Base-by-base conservation (phyloP, 1,284 basidiomycete genomes). In the Inonotus obliquus region DNA sequence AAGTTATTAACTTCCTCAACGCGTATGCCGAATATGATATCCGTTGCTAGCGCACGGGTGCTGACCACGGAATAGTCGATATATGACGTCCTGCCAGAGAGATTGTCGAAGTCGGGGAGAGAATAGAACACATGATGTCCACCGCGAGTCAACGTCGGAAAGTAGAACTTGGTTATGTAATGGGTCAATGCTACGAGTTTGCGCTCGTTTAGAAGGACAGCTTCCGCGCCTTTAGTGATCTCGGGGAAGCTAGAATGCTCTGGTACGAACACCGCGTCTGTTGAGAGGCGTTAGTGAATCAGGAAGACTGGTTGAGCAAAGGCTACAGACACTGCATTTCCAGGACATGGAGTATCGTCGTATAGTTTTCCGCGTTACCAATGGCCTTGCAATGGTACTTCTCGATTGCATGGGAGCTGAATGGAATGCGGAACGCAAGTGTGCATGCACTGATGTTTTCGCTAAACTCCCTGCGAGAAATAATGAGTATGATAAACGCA, bases 1-100 rank as follows among this genome's bases (percentile, higher is more conserved):
- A 70, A 70, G 13, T 60, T 63, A 65, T 75, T 74, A 66, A 75
- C 69, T 55, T 72, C 67, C 37, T 71, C 64, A 35, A 72, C 64
- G 41, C 65, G 48, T 38, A 73, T 60, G 54, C 70, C 71, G 59
- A 67, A 65, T 35, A 75, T 62, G 11, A 67, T 67, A 38, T 69
- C 54, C 61, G 39, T 63, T 55, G 57, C 61, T 32, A 60, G 55
- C 6, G 56, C 47, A 37, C 35, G 37, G 32, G 57, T 59, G 54
- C 59, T 63, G 53, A 58, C 49, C 32, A 65, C 54, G 7, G 64
- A 65, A 55, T 65, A 66, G 48, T 68, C 61, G 39, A 67, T 63
- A 44, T 59, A 58, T 1, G 59, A 41, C 14, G 47, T 53, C n/a
- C 56, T 47, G 7, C 57, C 54, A 51, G 64, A 57, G 48, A 69